A percentile compares a stretch with the other conserved stretches of the same genome.
These are phyloP conservation scores for Cyclocybe aegerita DNA, from an alignment of 768 basidiomycete species.

Conservation along the genomic window DNA sequence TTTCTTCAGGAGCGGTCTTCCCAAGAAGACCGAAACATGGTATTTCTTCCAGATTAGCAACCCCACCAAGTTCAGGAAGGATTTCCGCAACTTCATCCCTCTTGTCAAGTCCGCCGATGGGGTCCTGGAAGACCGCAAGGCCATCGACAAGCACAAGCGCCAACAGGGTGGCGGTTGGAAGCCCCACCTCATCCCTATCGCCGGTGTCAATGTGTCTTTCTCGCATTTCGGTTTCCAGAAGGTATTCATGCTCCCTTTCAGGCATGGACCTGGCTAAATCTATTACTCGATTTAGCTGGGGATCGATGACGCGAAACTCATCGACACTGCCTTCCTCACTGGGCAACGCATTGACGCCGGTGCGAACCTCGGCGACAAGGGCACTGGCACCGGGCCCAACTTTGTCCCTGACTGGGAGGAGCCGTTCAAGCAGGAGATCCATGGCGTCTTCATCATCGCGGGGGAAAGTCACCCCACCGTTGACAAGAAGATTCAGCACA, in stretches of 20 bases:
- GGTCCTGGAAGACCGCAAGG: constrained; percentile 37
- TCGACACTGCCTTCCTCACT: constrained; percentile 32
- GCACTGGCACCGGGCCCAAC: constrained; percentile 12
- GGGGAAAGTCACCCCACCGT: constrained; percentile 40
- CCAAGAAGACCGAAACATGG: constrained; percentile 52
- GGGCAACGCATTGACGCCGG: constrained; percentile 42
- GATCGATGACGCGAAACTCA: constrained; percentile 37
- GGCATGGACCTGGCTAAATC: neutral
- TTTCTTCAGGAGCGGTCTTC: constrained; percentile 44
- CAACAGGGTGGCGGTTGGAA: constrained; percentile 18
- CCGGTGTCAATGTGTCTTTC: constrained; percentile 53
- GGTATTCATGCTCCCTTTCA: constrained; percentile 20
- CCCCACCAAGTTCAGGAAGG: constrained; percentile 37
- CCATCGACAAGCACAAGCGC: constrained; percentile 36
- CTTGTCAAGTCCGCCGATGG: constrained; percentile 45
- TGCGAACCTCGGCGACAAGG: constrained; percentile 36
- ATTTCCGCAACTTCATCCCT: constrained; percentile 39
- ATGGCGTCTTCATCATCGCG: constrained; percentile 51
- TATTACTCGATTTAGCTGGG: constrained; percentile 29
- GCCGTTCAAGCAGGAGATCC: constrained; percentile 42
- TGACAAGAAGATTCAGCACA: constrained; percentile 30
- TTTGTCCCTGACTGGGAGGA: constrained; percentile 48
- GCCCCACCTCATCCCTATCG: constrained; percentile 33
- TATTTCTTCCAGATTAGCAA: constrained; percentile 53
- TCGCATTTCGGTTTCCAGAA: constrained; percentile 46